Evolutionary conservation across 2,329 filamentous ascomycete genomes (phyloP).

Genomic region (Huntiella bhutanensis): DNA sequence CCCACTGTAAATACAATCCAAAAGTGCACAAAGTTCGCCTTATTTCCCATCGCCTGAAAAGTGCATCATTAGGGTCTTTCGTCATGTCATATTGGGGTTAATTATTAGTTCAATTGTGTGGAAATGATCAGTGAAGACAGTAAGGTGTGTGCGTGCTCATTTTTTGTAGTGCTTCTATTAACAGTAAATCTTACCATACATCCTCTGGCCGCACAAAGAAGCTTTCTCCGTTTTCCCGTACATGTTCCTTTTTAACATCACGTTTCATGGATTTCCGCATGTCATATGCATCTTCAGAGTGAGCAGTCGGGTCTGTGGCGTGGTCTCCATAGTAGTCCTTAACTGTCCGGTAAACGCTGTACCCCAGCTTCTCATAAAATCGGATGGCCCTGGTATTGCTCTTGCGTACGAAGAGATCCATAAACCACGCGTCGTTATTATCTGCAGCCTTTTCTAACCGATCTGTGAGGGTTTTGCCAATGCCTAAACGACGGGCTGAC

Average conservation of each 20-base stretch:
- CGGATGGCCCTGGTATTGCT: conserved; percentile 75
- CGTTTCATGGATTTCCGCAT: conserved; percentile 85
- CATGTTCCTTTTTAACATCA: conserved; percentile 56
- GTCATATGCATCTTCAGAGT: conserved; percentile 77
- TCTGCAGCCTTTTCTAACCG: conserved; percentile 70
- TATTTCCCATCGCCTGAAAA: too few species aligned
- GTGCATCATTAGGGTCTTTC: too few species aligned
- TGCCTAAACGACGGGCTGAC: conserved; percentile 63
- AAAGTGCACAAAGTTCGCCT: too few species aligned
- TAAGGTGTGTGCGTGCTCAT: too few species aligned
- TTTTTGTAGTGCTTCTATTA: too few species aligned
- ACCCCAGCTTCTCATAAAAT: conserved; percentile 82
- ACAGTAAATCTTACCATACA: conserved; percentile 43
- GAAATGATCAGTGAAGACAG: too few species aligned
- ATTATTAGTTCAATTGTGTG: too few species aligned
- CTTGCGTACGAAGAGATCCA: conserved; percentile 81
- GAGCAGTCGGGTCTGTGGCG: conserved; percentile 39
- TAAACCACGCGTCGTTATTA: conserved; percentile 75
- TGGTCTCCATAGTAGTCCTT: conserved; percentile 88
- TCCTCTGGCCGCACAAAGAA: conserved; percentile 64
- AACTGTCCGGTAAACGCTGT: conserved; percentile 75
- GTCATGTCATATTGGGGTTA: too few species aligned
- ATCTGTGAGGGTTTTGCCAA: conserved; percentile 66
- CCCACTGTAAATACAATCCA: too few species aligned
- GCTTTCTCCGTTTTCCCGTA: conserved; percentile 63